Conservation (phyloP, 768 basidiomycete genomes). For the Chlorophyllum brunneum region DNA sequence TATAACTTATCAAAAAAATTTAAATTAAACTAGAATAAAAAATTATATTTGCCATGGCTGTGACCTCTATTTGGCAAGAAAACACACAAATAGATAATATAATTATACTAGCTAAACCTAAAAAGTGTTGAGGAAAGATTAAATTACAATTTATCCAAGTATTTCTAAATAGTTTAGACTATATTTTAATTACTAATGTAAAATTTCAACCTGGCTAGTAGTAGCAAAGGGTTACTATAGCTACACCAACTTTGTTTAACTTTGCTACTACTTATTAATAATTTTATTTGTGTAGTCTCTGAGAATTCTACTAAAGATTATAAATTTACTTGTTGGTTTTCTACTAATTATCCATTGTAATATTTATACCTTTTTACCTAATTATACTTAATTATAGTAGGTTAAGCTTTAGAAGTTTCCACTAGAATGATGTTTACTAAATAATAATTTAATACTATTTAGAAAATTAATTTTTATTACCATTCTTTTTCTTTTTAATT, state of each 20-base stretch:
- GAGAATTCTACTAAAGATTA: not conserved
- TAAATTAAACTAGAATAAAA: no score
- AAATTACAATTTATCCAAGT: not conserved
- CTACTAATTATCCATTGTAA: not conserved
- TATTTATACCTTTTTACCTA: not conserved
- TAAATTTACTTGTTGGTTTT: not conserved
- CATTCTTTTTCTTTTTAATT: not conserved
- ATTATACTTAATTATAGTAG: not conserved
- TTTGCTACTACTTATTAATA: not conserved
- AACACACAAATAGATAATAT: no score
- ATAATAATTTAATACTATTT: not conserved
- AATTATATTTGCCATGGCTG: no score
- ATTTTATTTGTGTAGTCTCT: not conserved
- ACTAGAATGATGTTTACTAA: not conserved
- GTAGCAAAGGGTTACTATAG: no score
- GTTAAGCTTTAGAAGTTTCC: not conserved
- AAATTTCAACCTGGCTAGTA: not conserved
- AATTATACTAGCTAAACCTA: no score
- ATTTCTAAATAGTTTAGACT: not conserved
- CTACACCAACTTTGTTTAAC: no score
- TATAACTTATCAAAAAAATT: no score
- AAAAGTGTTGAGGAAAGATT: no score
- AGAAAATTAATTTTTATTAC: not conserved
- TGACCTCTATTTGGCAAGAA: no score
- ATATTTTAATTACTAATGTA: not conserved